These are phyloP conservation scores for Pythium rishiriense DNA, from an alignment of 352 stramenopile genomes.

Conservation along the genomic window DNA sequence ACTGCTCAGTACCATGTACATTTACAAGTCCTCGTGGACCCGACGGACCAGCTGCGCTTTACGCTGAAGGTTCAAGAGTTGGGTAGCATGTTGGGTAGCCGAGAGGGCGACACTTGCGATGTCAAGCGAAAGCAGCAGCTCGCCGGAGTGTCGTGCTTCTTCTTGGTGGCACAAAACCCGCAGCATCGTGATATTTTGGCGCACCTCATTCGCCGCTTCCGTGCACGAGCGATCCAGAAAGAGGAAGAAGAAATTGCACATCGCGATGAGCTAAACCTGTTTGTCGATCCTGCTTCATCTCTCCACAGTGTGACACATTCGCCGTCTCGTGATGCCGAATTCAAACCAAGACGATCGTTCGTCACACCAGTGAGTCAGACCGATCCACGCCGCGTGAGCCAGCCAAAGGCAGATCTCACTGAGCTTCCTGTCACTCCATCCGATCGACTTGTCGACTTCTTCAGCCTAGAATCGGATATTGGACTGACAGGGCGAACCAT, in stretches of 20 bases:
- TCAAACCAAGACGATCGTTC: background rate
- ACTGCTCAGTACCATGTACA: constrained; percentile 51
- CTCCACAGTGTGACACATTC: background rate
- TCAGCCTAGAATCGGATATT: constrained; percentile 13
- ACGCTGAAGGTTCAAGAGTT: constrained; percentile 79
- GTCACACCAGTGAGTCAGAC: constrained; percentile 1
- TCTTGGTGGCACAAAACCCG: constrained; percentile 72
- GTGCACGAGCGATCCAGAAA: constrained; percentile 38
- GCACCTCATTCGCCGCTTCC: constrained; percentile 73
- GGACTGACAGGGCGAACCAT: background rate
- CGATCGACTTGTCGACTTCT: constrained; percentile 11
- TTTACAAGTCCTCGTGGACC: constrained; percentile 74
- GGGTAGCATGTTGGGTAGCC: constrained; percentile 67
- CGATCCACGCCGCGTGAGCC: background rate
- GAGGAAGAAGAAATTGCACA: constrained; percentile 62
- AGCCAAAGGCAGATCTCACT: background rate
- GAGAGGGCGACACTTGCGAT: constrained; percentile 59
- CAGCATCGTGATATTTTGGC: constrained; percentile 81
- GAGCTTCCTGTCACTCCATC: constrained; percentile 3
- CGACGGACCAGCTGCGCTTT: constrained; percentile 62
- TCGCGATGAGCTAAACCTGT: constrained; percentile 65
- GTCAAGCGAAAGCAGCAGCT: constrained; percentile 52
- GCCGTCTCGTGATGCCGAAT: background rate
- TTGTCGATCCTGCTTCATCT: constrained; percentile 62
- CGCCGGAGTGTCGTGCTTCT: constrained; percentile 63